Base-by-base conservation (phyloP, 2,329 filamentous ascomycete species). In the Akanthomyces muscarius region DNA sequence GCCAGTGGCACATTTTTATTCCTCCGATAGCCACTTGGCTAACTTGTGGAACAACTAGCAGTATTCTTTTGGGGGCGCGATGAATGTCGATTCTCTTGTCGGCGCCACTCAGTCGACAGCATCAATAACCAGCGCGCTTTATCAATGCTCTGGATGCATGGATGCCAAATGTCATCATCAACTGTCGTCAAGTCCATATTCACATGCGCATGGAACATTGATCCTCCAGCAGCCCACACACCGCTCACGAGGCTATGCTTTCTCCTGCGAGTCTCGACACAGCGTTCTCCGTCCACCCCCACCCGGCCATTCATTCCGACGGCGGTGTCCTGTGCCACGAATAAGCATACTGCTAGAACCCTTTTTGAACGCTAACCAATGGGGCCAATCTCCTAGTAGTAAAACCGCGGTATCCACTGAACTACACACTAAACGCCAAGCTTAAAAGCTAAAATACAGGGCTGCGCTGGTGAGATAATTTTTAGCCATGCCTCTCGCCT, bases 391-490 rank as follows among this genome's bases (percentile, higher is more conserved):
- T 30, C 6, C 21, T 21, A 21, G 28, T 21, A 21, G 21, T 30
- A 36, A 51, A 42, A 33, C 11, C 16, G 25, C 55, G 14, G 55
- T 33, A 33, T 44, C 59, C 59, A 61, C 59, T 41, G 21, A 61
- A n/a, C 16, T 61, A 18, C 51, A 25, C 7, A 36, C 51, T 54
- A 61, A 23, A 47, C 59, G 25, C 51, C 59, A 61, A 61, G 59
- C 59, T 61, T 54, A 61, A 61, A 61, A 54, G 50, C 42, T 42
- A 50, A 58, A 58, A 5, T 58, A 28, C 28, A 48, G 21, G 55
- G 55, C 44, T 48, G 21, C 36, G 30, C 33, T 52, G 47, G 25
- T 52, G n/a, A 45, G 45, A 52, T n/a, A n/a, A n/a, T 45, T 33
- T 45, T 53, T 60, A 44, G 57, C 23, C 55, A 25, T 6, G 8